Conservation (phyloP, 75 land plant genomes). For the Pseudotsuga menziesii region DNA sequence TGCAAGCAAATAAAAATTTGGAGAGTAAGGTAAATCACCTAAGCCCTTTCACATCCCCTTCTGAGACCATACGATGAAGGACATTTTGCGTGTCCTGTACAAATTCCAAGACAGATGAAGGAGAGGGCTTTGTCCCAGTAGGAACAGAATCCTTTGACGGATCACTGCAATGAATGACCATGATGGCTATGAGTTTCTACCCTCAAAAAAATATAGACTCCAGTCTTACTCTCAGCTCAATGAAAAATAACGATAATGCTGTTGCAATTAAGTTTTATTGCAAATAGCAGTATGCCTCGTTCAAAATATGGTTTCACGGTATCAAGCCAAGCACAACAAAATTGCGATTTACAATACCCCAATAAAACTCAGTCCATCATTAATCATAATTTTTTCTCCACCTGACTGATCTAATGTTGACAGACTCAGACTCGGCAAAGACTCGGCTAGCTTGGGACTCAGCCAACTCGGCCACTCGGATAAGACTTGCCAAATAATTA, state of each 20-base stretch:
- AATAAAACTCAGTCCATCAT: neutral
- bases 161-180: conserved; percentile 29
- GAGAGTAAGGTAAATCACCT: conserved; percentile 36
- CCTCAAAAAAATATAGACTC: neutral
- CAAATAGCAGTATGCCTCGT: neutral
- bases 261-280: neutral
- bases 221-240: neutral
- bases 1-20: neutral
- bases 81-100: conserved; percentile 37
- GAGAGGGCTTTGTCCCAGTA: conserved; percentile 47
- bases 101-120: conserved; percentile 56
- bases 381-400: neutral
- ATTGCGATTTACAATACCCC: neutral
- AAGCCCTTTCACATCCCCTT: conserved; percentile 64
- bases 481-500: too few relatives aligned
- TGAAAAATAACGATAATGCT: neutral
- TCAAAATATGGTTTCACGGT: neutral
- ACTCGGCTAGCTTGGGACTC: too few relatives aligned
- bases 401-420: too few relatives aligned
- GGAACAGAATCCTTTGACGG: conserved; percentile 30
- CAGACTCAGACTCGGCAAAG: too few relatives aligned
- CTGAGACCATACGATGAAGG: conserved; percentile 68
- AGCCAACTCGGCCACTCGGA: too few relatives aligned
- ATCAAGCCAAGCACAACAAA: too few relatives aligned
- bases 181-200: neutral